phyloP scores from a whole-genome alignment of 1,139 yeast species.

The Sugiyamaella castrensis region DNA sequence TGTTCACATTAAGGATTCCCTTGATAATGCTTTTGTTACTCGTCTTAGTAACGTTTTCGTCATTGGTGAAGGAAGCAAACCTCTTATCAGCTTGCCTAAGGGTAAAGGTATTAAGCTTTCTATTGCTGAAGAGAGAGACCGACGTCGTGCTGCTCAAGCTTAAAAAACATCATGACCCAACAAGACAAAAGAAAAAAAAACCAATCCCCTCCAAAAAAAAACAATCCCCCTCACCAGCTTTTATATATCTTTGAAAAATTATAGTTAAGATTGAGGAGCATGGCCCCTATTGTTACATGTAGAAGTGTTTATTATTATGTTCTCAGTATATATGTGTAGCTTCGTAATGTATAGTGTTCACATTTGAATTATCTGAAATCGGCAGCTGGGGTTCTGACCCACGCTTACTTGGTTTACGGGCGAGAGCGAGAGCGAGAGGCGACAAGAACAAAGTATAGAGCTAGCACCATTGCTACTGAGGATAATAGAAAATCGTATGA shows the following conservation, averaged over 20 bases:
- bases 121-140: slow-evolving; percentile 99
- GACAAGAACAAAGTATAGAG: slow-evolving; percentile 8
- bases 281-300: slow-evolving; percentile 9
- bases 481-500: not conserved
- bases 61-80: slow-evolving; percentile 97
- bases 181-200: too few relatives aligned
- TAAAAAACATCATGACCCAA: slow-evolving; percentile 29
- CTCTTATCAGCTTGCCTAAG: slow-evolving; percentile 97
- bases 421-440: slow-evolving; percentile 1
- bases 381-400: slow-evolving; percentile 1
- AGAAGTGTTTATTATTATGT: slow-evolving; percentile 10
- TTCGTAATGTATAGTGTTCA: slow-evolving; percentile 19
- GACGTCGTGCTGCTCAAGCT: slow-evolving; percentile 50
- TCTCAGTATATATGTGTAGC: slow-evolving; percentile 15
- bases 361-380: not conserved
- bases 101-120: slow-evolving; percentile 99
- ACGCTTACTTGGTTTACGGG: not conserved
- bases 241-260: slow-evolving; percentile 8
- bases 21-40: slow-evolving; percentile 97
- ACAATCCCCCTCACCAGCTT: slow-evolving; percentile 6
- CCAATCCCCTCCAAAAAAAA: slow-evolving; percentile 3
- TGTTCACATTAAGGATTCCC: slow-evolving; percentile 96
- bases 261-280: not conserved
- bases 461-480: slow-evolving; percentile 13
- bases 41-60: slow-evolving; percentile 96